A percentile compares a stretch with the other conserved stretches of the same genome.
Conservation (phyloP, 495 filamentous ascomycete genomes). For the Lophiotrema nucula region DNA sequence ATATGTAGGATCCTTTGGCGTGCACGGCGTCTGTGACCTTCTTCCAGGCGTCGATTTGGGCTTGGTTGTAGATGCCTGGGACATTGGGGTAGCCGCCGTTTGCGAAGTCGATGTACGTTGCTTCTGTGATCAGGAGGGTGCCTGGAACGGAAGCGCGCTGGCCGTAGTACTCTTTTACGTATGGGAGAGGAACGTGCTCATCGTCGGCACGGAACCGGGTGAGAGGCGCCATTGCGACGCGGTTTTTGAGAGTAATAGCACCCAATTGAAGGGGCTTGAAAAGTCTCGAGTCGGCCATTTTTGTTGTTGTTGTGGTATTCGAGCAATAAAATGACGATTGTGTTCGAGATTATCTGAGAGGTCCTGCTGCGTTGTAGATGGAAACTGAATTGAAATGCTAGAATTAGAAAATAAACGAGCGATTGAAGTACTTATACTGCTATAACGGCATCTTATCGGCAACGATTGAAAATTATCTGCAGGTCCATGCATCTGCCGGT, state of each 20-base stretch:
- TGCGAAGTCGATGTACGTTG: slow-evolving; percentile 57
- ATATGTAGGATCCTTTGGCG: slow-evolving; percentile 61
- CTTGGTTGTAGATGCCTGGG: slow-evolving; percentile 62
- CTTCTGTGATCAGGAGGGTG: slow-evolving; percentile 66
- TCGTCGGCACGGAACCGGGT: slow-evolving; percentile 51
- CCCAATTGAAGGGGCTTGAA: slow-evolving; percentile 30
- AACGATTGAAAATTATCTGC: no score
- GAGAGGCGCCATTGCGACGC: slow-evolving; percentile 42
- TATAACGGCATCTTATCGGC: no score
- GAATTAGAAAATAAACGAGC: no score
- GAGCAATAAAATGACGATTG: not conserved
- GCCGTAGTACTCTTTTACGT: slow-evolving; percentile 58
- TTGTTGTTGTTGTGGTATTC: not conserved
- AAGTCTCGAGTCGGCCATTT: slow-evolving; percentile 2
- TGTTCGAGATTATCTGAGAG: no score
- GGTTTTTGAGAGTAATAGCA: slow-evolving; percentile 30
- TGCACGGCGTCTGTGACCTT: slow-evolving; percentile 65
- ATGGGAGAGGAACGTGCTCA: slow-evolving; percentile 43
- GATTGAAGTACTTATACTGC: no score
- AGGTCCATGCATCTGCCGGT: no score
- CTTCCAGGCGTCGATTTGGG: slow-evolving; percentile 63
- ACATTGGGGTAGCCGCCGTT: slow-evolving; percentile 55
- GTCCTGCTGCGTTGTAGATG: no score
- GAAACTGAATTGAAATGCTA: no score
- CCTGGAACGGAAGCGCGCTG: slow-evolving; percentile 60